A percentile compares a stretch with the other conserved stretches of the same genome.
phyloP scores from a whole-genome alignment of 1,284 basidiomycete species.

The Ganoderma resinaceum region DNA sequence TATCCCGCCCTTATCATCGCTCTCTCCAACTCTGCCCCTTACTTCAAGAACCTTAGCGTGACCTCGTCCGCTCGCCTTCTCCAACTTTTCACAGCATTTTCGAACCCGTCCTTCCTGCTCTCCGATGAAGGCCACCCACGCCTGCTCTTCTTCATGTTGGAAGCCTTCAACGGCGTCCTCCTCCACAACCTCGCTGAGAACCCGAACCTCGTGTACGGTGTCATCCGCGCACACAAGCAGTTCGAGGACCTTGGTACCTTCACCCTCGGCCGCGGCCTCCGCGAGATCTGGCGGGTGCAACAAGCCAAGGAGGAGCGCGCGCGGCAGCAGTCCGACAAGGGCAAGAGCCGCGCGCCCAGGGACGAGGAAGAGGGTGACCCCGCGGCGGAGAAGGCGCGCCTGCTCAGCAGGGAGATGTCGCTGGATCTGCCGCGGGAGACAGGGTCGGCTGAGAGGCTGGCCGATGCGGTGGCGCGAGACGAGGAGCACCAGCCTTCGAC shows the following conservation, averaged over 20 bases:
- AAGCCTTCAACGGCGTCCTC: slow-evolving; percentile 89
- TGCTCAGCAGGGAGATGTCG: slow-evolving; percentile 52
- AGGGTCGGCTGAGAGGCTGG: slow-evolving; percentile 37
- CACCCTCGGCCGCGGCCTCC: slow-evolving; percentile 81
- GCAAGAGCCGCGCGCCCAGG: slow-evolving; percentile 34
- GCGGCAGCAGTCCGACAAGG: slow-evolving; percentile 45
- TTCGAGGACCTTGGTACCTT: slow-evolving; percentile 92
- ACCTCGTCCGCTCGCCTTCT: slow-evolving; percentile 84
- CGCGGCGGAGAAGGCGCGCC: slow-evolving; percentile 66
- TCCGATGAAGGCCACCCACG: slow-evolving; percentile 95
- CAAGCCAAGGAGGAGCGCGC: slow-evolving; percentile 73
- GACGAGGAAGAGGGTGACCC: slow-evolving; percentile 40
- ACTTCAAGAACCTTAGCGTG: slow-evolving; percentile 83
- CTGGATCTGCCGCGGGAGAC: slow-evolving; percentile 33
- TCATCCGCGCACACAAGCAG: slow-evolving; percentile 81
- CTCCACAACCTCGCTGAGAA: slow-evolving; percentile 78
- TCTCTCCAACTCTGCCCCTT: slow-evolving; percentile 87
- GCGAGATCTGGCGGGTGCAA: slow-evolving; percentile 83
- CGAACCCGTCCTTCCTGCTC: slow-evolving; percentile 87
- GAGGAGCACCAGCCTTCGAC: slow-evolving; percentile 34
- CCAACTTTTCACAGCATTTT: slow-evolving; percentile 90
- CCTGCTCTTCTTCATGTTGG: slow-evolving; percentile 91
- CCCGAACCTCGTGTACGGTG: slow-evolving; percentile 87
- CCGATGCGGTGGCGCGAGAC: slow-evolving; percentile 34
- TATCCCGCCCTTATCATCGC: slow-evolving; percentile 93